Evolutionary conservation across 2,329 filamentous ascomycete species (phyloP).

Genomic region (Aspergillus fumigatus): DNA sequence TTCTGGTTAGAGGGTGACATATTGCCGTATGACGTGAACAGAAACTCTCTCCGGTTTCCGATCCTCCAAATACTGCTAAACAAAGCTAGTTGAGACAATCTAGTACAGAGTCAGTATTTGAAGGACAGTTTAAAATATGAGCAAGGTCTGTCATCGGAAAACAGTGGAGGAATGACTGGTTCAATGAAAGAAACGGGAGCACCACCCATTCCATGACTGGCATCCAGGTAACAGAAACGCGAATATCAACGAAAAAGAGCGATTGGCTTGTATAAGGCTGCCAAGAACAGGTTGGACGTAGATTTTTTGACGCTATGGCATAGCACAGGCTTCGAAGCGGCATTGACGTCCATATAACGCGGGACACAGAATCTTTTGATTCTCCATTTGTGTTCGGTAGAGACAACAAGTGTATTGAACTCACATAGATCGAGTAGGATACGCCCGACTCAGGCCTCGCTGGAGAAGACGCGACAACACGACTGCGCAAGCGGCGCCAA

Average conservation of each 20-base stretch:
- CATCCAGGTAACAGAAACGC: not conserved
- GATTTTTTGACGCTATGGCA: not conserved
- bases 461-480: constrained; percentile 25
- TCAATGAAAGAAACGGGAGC: constrained; percentile 1
- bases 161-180: not conserved
- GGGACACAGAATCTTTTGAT: constrained; percentile 1
- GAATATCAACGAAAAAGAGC: not conserved
- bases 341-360: not conserved
- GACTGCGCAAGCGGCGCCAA: constrained; percentile 11
- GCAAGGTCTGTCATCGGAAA: not conserved
- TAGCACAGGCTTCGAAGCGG: not conserved
- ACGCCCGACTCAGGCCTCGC: constrained; percentile 25
- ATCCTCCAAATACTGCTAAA: constrained; percentile 13
- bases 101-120: constrained; percentile 17
- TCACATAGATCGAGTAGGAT: constrained; percentile 25
- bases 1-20: constrained; percentile 54
- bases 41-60: constrained; percentile 2
- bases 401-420: constrained; percentile 12
- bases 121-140: not conserved
- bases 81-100: constrained; percentile 18
- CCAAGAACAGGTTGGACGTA: not conserved
- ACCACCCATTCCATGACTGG: constrained; percentile 12
- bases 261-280: not conserved
- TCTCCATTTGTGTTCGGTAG: not conserved
- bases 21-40: constrained; percentile 26